Evolutionary conservation across 2,329 filamentous ascomycete genomes (phyloP), one percentile per base, ranked within the genome.

Genomic region (Pestalotiopsis sp.): DNA sequence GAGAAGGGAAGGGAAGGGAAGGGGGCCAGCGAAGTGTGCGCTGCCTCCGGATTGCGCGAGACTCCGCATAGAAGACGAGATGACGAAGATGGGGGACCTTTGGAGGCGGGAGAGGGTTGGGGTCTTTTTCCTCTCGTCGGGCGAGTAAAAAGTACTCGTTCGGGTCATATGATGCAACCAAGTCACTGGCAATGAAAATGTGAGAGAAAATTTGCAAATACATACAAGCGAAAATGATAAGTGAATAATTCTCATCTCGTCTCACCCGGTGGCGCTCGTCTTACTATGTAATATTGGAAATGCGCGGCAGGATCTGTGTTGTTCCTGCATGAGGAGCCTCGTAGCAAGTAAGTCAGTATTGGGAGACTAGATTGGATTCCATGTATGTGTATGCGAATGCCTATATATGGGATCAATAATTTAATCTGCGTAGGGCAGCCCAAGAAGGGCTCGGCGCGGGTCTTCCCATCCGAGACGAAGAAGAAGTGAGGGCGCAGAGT

Each of bases 341-440:
- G 11, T 27, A 59, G 20, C 36, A 52, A 52, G n/a, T 52, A 49
- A 52, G n/a, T 9, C 17, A n/a, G 11, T 52, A 52, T 52, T 52
- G 17, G 45, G 45, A 20, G 45, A n/a, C 20, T 4, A 17, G 17
- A 52, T 20, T 52, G 11, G 45, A 36, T 59, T 59, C 20, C 14
- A 52, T 52, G 14, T 9, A 52, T 52, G 14, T 17, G 27, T 14
- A 59, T 59, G 57, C 20, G 25, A 52, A 27, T 59, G 57, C 23
- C 57, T 59, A 59, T 59, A 59, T 59, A 27, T 59, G 57, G 57
- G 27, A 27, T 36, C 57, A 36, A 59, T 59, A 59, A 27, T 59
- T 52, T 59, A 59, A 59, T 59, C 23, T 59, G 23, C 11, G 57
- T 36, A 59, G 57, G 57, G 57, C 57, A 5, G 25, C 13, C n/a